Percentiles rank a stretch among this genome's conserved stretches.
phyloP scores from a whole-genome alignment of 169 alveolate species.

The Sarcocystis neurona region DNA sequence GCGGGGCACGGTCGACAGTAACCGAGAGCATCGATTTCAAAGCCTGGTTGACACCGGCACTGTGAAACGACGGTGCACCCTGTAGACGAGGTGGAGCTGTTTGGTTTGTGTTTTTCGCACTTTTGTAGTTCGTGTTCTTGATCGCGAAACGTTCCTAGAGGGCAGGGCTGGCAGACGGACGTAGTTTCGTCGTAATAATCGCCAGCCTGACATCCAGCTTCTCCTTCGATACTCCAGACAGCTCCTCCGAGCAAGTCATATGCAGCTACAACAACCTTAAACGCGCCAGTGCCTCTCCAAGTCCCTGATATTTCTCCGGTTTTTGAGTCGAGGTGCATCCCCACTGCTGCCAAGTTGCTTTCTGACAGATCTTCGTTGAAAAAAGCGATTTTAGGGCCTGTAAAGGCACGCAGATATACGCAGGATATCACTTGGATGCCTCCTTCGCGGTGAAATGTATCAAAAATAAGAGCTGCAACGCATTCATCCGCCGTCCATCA shows the following conservation, averaged over 20 bases:
- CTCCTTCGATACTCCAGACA: slow-evolving; percentile 54
- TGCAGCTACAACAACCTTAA: slow-evolving; percentile 42
- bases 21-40: slow-evolving; percentile 56
- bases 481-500: too few relatives aligned
- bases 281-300: slow-evolving; percentile 46
- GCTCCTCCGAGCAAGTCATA: slow-evolving; percentile 53
- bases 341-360: slow-evolving; percentile 43
- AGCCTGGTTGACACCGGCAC: slow-evolving; percentile 59
- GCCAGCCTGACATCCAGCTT: slow-evolving; percentile 63
- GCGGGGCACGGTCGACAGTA: slow-evolving; percentile 61
- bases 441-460: too few relatives aligned
- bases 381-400: slow-evolving; percentile 54
- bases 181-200: slow-evolving; percentile 50
- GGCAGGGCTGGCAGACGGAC: slow-evolving; percentile 58
- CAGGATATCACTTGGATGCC: too few relatives aligned
- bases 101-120: slow-evolving; percentile 52
- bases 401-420: not conserved
- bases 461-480: too few relatives aligned
- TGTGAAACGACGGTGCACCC: slow-evolving; percentile 58
- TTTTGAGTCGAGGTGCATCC: slow-evolving; percentile 54
- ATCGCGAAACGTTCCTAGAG: slow-evolving; percentile 63
- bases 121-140: slow-evolving; percentile 53
- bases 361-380: slow-evolving; percentile 51
- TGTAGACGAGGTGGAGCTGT: slow-evolving; percentile 55
- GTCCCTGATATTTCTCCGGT: slow-evolving; percentile 58